Percentiles rank a stretch among this genome's conserved stretches.
Evolutionary conservation across 1,284 basidiomycete species (phyloP).

Genomic region (Ganoderma leucocontextum): DNA sequence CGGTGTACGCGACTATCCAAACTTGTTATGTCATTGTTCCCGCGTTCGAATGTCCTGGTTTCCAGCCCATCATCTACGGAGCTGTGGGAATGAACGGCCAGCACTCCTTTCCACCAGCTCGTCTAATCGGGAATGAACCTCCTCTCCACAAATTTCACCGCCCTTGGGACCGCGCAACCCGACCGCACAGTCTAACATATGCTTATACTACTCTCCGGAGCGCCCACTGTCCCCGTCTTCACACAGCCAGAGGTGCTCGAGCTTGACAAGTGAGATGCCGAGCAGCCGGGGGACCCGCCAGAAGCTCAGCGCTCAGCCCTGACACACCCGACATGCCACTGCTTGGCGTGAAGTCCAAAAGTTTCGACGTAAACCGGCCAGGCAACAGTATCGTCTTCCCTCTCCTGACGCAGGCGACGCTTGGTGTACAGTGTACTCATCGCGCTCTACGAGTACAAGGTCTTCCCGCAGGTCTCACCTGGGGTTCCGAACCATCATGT

Average conservation of each 20-base stretch:
- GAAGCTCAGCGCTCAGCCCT: constrained; percentile 84
- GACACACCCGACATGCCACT: constrained; percentile 65
- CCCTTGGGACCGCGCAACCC: constrained; percentile 96
- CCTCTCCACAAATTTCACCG: constrained; percentile 95
- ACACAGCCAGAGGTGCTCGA: constrained; percentile 98
- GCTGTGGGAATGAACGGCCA: constrained; percentile 98
- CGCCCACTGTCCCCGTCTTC: constrained; percentile 72
- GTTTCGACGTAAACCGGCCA: constrained; percentile 97
- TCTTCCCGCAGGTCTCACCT: constrained; percentile 97
- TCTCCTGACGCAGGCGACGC: constrained; percentile 87
- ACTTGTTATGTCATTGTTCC: not conserved
- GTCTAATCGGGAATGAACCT: constrained; percentile 95
- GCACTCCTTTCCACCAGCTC: constrained; percentile 98
- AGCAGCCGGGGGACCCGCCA: constrained; percentile 83
- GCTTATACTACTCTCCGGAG: constrained; percentile 93
- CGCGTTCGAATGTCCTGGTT: not conserved
- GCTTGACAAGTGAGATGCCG: constrained; percentile 86
- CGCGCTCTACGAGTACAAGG: constrained; percentile 98
- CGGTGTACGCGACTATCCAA: constrained; percentile 66
- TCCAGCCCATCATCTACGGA: constrained; percentile 96
- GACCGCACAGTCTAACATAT: constrained; percentile 80
- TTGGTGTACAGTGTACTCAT: constrained; percentile 77
- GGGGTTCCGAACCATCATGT: constrained; percentile 99
- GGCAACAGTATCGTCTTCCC: constrained; percentile 98
- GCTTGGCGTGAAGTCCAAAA: constrained; percentile 93